Conservation (phyloP, 768 basidiomycete species). For the Neoboletus subvelutipes region DNA sequence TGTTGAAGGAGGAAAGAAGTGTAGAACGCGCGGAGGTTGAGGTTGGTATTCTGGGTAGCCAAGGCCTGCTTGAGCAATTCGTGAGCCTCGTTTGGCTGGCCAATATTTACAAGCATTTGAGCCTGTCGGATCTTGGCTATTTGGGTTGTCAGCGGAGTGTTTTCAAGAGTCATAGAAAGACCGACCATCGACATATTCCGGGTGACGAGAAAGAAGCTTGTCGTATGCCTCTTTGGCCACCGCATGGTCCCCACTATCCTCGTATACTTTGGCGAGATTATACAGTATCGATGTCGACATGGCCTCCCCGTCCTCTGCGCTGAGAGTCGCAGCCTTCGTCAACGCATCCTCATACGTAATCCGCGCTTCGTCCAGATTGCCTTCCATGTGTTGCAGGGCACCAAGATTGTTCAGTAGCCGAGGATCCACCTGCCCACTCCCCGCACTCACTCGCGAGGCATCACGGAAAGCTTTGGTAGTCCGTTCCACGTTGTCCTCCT, state of each 20-base stretch:
- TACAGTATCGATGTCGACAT: slow-evolving; percentile 84
- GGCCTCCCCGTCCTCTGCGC: slow-evolving; percentile 54
- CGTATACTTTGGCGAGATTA: slow-evolving; percentile 90
- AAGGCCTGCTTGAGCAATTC: slow-evolving; percentile 88
- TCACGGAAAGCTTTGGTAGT: slow-evolving; percentile 72
- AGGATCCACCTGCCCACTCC: slow-evolving; percentile 53
- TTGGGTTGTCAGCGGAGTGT: slow-evolving; percentile 8
- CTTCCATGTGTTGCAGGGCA: slow-evolving; percentile 70
- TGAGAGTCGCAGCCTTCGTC: slow-evolving; percentile 49
- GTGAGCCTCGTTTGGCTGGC: slow-evolving; percentile 79
- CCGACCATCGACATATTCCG: slow-evolving; percentile 94
- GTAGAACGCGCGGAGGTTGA: slow-evolving; percentile 91
- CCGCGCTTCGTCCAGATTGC: slow-evolving; percentile 53
- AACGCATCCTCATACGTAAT: slow-evolving; percentile 74
- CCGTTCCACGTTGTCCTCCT: slow-evolving; percentile 73
- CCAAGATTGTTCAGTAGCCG: slow-evolving; percentile 81
- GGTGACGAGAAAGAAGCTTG: slow-evolving; percentile 84
- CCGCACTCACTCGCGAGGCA: slow-evolving; percentile 64
- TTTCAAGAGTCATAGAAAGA: slow-evolving; percentile 9
- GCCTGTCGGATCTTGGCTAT: slow-evolving; percentile 93
- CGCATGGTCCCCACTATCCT: slow-evolving; percentile 71
- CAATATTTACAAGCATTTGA: slow-evolving; percentile 67
- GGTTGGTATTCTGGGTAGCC: slow-evolving; percentile 68
- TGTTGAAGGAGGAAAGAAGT: slow-evolving; percentile 89
- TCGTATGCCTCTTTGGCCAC: slow-evolving; percentile 85